A percentile compares a stretch with the other conserved stretches of the same genome.
phyloP scores from a whole-genome alignment of 345 rosid species.

The Camelina hispida region DNA sequence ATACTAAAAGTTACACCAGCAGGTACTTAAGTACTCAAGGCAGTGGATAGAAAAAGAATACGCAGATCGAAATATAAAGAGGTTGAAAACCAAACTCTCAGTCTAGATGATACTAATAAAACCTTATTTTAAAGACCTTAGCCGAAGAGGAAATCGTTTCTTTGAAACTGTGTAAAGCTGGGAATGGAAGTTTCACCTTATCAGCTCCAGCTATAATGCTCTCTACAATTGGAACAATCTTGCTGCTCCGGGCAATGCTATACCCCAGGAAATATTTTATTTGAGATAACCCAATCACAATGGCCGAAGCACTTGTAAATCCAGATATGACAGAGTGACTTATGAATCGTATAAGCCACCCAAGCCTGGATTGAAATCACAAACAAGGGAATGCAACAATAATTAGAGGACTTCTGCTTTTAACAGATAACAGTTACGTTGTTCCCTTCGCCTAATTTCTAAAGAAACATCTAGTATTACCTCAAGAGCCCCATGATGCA shows the following conservation, averaged over 20 bases:
- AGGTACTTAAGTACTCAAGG: background rate
- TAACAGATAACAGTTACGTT: too few relatives aligned
- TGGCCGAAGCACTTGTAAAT: constrained; percentile 93
- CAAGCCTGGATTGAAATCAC: constrained; percentile 67
- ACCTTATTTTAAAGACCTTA: background rate
- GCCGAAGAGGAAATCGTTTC: constrained; percentile 1
- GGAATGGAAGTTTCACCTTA: constrained; percentile 55
- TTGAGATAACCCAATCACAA: constrained; percentile 94
- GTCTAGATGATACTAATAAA: constrained; percentile 6
- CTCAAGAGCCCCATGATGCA: constrained; percentile 95
- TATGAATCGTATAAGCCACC: constrained; percentile 98
- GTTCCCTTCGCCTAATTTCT: background rate
- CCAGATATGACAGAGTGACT: constrained; percentile 99
- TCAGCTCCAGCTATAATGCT: constrained; percentile 92
- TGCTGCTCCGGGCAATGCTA: constrained; percentile 72
- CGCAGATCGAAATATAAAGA: constrained; percentile 15
- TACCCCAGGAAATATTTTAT: constrained; percentile 96
- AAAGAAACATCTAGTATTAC: constrained; percentile 41
- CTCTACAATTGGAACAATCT: constrained; percentile 86
- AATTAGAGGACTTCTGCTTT: too few relatives aligned
- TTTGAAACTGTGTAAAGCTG: constrained; percentile 6
- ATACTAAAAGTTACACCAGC: constrained; percentile 7
- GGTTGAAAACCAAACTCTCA: constrained; percentile 10
- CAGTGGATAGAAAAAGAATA: constrained; percentile 6
- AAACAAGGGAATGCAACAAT: too few relatives aligned